Base-by-base conservation (phyloP, 805 yeast genomes). In the Wickerhamiella parazyma region DNA sequence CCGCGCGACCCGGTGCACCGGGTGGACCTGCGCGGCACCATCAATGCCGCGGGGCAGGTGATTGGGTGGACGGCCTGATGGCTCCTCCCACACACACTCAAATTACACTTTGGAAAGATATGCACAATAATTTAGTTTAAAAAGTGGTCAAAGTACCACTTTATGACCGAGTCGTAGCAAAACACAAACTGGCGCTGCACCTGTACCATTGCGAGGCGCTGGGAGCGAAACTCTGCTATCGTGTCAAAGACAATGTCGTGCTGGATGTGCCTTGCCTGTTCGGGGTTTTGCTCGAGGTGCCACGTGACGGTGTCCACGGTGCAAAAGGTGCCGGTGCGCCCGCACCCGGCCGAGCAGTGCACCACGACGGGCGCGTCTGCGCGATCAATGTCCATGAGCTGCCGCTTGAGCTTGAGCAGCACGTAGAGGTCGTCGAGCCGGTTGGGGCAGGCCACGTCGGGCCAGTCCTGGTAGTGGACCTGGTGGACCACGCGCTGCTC, bases 281-380 rank as follows among this genome's bases (percentile, higher is more conserved):
- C 41, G 26, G 34, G 34, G 7, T 25, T 22, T n/a, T 38, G 10
- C n/a, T 38, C 53, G 63, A 72, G 62, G 25, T 66, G 60, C 49
- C 70, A 72, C 10, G 70, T 60, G 10, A 61, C 52, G 36, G 60
- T 49, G 54, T 67, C 59, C 50, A 63, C 51, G 33, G 69, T 46
- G 52, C 66, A 80, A 57, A 82, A 79, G 2, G 95, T 82, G 2
- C 98, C 98, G 0, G 97, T 89, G 46, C 98, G 70, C 8, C 98
- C 98, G 61, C 95, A 89, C 0, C 98, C 98, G 2, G 97, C 97
- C 11, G 94, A 80, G 60, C 98, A 89, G 63, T 89, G 97, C 33
- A 81, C 84, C 36, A 85, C 55, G 2, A 76, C 71, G 14, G 44
- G 42, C 6, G 28, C 44, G 16, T 40, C 22, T 20, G 12, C 41